Base-by-base conservation (phyloP, 176 grass and related monocot species). In the Phoenix dactylifera region DNA sequence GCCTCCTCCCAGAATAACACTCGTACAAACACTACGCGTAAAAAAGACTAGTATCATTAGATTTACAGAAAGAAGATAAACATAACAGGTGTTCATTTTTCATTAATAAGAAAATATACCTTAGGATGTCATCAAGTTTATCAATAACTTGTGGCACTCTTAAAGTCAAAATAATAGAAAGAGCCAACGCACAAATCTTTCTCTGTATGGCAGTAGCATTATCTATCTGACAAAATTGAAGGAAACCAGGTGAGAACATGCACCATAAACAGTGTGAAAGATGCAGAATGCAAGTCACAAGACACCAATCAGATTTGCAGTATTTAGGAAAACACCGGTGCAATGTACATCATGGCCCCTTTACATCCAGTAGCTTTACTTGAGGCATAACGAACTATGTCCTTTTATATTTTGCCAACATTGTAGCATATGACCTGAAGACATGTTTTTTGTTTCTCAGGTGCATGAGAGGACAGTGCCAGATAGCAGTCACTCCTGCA, bases 71-170 rank as follows among this genome's bases (percentile, higher is more conserved):
- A 68, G 28, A 19, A 71, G 64, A 12, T 32, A 9, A 54, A 50
- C 22, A 16, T 19, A 56, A 35, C 18, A 55, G 18, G 16, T 49
- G 58, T 74, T 44, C 54, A 15, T 39, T 35, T 7, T 7, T 64
- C 19, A 75, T 44, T 44, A 51, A 57, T 44, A 51, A 57, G 72
- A 32, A 51, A 30, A 55, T 44, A 70, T 82, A 98, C 93, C 84
- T 92, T 77, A 98, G 80, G 50, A 98, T 92, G 53, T 98, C 93
- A 70, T 98, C 93, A 17, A 98, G 93, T 88, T 85, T 98, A 62
- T 98, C 87, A 3, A 98, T 86, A 32, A 98, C 67, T 77, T 92
- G 75, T 61, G 87, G 84, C 57, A 92, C 77, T 72, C 86, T 81
- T 65, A 98, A 88, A 32, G 84, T 98, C 87, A 98, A 81, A 76